phyloP scores from a whole-genome alignment of 2,329 filamentous ascomycete species.

The Fusarium oligoseptatum region DNA sequence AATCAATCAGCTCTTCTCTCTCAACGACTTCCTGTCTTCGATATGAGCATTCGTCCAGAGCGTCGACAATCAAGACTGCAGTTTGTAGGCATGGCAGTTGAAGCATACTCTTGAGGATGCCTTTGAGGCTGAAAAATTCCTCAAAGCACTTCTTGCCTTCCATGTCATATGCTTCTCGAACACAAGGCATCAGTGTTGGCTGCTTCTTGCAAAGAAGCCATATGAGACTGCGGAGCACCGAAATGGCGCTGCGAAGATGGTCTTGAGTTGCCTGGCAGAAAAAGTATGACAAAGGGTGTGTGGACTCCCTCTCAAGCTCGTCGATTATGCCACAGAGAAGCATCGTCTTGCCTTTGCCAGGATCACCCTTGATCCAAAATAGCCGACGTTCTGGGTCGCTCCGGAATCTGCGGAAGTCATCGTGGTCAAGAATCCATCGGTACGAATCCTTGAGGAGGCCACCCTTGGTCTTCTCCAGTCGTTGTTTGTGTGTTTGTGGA shows the following conservation, averaged over 20 bases:
- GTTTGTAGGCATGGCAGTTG: constrained; percentile 7
- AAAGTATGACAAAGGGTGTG: constrained; percentile 46
- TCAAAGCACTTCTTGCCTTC: constrained; percentile 55
- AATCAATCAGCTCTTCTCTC: constrained; percentile 49
- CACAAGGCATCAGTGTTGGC: constrained; percentile 50
- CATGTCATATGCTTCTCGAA: constrained; percentile 51
- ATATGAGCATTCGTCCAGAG: constrained; percentile 59
- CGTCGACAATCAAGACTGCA: constrained; percentile 58
- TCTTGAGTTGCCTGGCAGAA: constrained; percentile 60
- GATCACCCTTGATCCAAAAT: constrained; percentile 54
- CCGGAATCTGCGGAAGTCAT: constrained; percentile 46
- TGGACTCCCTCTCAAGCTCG: constrained; percentile 14
- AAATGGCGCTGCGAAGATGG: constrained; percentile 53
- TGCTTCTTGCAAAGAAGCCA: constrained; percentile 55
- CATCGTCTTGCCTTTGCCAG: constrained; percentile 57
- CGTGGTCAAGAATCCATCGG: constrained; percentile 50
- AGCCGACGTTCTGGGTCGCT: constrained; percentile 27
- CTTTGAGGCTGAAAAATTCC: constrained; percentile 53
- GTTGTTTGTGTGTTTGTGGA: not conserved
- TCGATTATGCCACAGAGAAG: constrained; percentile 50
- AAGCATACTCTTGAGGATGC: constrained; percentile 57
- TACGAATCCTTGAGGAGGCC: constrained; percentile 43
- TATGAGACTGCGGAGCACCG: constrained; percentile 60
- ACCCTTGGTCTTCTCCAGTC: constrained; percentile 41
- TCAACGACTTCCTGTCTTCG: constrained; percentile 11